Conservation (phyloP, 2,329 filamentous ascomycete species). For the Xylaria sp. region DNA sequence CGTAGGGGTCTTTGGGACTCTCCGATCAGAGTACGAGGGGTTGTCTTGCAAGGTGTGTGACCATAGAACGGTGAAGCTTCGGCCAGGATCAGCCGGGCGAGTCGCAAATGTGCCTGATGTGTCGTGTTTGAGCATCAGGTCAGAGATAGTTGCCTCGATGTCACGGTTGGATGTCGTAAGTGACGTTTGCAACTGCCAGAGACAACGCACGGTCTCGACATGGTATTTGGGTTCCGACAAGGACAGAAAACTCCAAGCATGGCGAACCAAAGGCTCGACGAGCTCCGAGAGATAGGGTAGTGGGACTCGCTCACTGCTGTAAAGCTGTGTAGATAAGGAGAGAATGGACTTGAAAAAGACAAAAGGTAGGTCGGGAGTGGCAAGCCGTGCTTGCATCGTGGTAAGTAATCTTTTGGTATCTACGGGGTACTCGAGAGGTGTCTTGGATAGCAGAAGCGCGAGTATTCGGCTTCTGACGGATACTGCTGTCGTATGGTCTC, state of each 20-base stretch:
- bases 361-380: slow-evolving; percentile 49
- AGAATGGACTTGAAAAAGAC: slow-evolving; percentile 60
- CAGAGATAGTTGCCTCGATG: slow-evolving; percentile 77
- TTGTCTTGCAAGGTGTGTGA: slow-evolving; percentile 73
- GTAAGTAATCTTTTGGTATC: slow-evolving; percentile 52
- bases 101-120: slow-evolving; percentile 49
- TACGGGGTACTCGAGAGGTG: slow-evolving; percentile 46
- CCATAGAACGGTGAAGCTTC: slow-evolving; percentile 78
- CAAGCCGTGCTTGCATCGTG: slow-evolving; percentile 54
- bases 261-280: slow-evolving; percentile 68
- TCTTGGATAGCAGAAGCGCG: slow-evolving; percentile 59
- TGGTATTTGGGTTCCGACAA: slow-evolving; percentile 89
- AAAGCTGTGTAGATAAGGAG: slow-evolving; percentile 60
- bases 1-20: slow-evolving; percentile 44
- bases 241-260: slow-evolving; percentile 80
- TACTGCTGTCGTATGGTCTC: slow-evolving; percentile 49
- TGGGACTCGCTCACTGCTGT: slow-evolving; percentile 55
- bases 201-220: slow-evolving; percentile 82
- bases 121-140: slow-evolving; percentile 64
- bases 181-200: slow-evolving; percentile 82
- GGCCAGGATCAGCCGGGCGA: slow-evolving; percentile 61
- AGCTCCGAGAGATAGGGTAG: slow-evolving; percentile 60
- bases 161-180: slow-evolving; percentile 69
- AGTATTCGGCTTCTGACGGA: slow-evolving; percentile 63
- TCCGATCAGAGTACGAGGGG: slow-evolving; percentile 46